Evolutionary conservation across 345 rosid species (phyloP), one percentile per base, ranked within the genome.

Genomic region (Gynandropsis gynandra): DNA sequence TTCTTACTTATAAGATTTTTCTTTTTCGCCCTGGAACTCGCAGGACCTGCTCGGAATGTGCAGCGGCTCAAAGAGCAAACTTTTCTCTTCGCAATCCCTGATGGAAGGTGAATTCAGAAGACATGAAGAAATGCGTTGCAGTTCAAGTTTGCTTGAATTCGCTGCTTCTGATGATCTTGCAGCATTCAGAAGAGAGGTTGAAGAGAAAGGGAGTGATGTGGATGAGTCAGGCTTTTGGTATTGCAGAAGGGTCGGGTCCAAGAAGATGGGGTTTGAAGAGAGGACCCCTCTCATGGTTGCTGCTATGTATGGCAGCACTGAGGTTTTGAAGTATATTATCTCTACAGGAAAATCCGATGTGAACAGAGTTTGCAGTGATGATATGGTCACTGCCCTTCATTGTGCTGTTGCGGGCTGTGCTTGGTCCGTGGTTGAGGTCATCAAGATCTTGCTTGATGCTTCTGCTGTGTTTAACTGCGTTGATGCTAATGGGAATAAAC

Each of bases 261-360:
- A 63, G 51, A 87, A 74, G 82, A 87, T 90, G 98, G 93, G 89
- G 21, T 66, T 80, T n/a, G 85, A 82, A 54, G 76, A 77, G 61
- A 84, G 89, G 63, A 87, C 95, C 7, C 96, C 96, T 2, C 71
- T 90, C 4, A 74, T 82, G 83, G 80, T 90, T 52, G 98, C 96
- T 37, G 80, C 89, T 58, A 64, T 76, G 83, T 84, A 75, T 24
- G 98, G 96, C 49, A 87, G 92, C 63, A 5, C 18, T 37, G 68
- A 67, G 33, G 83, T 90, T 52, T 47, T 77, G 69, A 75, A 69
- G 70, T 87, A 82, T 52, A 72, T 90, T 4, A 51, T 80, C 7
- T 78, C 62, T 52, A 60, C 75, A 0, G 77, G 76, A 13, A 79
- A 71, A 49, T 62, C 69, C 19, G 76, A 87, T 59, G 81, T 87